A percentile compares a stretch with the other conserved stretches of the same genome.
These are phyloP conservation scores for Pleurotus djamor DNA, from an alignment of 768 basidiomycete species.

Conservation along the genomic window DNA sequence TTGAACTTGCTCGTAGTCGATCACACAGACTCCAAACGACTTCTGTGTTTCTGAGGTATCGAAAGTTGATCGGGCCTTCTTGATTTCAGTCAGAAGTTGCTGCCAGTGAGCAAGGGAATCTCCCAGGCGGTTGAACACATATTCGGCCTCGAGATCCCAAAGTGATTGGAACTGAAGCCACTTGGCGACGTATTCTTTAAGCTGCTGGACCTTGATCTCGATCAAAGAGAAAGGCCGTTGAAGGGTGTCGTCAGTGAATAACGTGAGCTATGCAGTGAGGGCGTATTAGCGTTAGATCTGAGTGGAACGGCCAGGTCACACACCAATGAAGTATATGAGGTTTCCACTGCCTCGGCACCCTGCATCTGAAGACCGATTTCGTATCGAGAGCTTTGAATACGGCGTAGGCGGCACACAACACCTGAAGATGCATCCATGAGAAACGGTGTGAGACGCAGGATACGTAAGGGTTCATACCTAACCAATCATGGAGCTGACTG, in stretches of 20 bases:
- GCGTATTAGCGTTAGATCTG: slow-evolving; percentile 9
- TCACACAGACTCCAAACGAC: slow-evolving; percentile 88
- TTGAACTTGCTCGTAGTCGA: slow-evolving; percentile 99
- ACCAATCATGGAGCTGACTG: slow-evolving; percentile 84
- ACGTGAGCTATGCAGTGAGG: slow-evolving; percentile 53
- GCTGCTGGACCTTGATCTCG: slow-evolving; percentile 82
- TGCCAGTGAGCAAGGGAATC: slow-evolving; percentile 95
- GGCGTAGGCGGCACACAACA: slow-evolving; percentile 80
- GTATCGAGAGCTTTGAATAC: slow-evolving; percentile 94
- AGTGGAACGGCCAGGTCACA: slow-evolving; percentile 18
- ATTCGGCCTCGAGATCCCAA: slow-evolving; percentile 98
- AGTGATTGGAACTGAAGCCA: slow-evolving; percentile 99
- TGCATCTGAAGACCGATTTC: slow-evolving; percentile 96
- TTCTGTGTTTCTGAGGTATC: slow-evolving; percentile 95
- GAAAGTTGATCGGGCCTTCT: slow-evolving; percentile 93
- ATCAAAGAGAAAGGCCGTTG: slow-evolving; percentile 83
- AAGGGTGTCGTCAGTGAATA: slow-evolving; percentile 70
- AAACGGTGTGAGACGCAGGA: neutral
- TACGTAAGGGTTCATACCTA: slow-evolving; percentile 46
- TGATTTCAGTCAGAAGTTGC: slow-evolving; percentile 94
- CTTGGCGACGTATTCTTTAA: slow-evolving; percentile 91
- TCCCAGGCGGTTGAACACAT: slow-evolving; percentile 93
- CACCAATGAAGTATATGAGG: slow-evolving; percentile 83
- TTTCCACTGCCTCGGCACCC: slow-evolving; percentile 58
- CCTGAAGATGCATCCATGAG: slow-evolving; percentile 37